phyloP scores from a whole-genome alignment of 768 basidiomycete genomes.

The Russula sp. region DNA sequence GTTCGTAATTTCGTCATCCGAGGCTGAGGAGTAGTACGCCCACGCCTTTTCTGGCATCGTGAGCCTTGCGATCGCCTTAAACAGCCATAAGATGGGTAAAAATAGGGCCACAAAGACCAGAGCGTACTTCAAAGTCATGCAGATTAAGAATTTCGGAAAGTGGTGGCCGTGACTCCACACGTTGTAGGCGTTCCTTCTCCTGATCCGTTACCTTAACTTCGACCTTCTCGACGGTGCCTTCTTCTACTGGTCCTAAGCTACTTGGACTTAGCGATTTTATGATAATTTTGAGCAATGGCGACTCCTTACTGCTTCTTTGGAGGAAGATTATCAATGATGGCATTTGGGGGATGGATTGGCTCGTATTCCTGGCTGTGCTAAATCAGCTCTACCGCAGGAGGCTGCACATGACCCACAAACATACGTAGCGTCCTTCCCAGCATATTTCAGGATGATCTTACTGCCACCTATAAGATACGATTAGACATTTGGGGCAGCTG shows the following conservation, averaged over 20 bases:
- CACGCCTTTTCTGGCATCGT: slow-evolving; percentile 85
- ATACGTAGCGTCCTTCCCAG: slow-evolving; percentile 46
- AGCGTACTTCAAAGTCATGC: slow-evolving; percentile 85
- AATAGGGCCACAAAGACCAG: background rate
- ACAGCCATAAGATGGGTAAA: slow-evolving; percentile 4
- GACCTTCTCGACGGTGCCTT: slow-evolving; percentile 56
- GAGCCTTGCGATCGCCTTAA: slow-evolving; percentile 70
- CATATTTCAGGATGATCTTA: slow-evolving; percentile 49
- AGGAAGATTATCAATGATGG: slow-evolving; percentile 68
- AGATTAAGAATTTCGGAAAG: slow-evolving; percentile 79
- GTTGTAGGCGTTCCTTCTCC: slow-evolving; percentile 62
- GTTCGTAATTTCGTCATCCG: slow-evolving; percentile 89
- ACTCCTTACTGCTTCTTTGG: slow-evolving; percentile 62
- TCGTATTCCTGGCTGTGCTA: slow-evolving; percentile 55
- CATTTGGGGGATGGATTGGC: slow-evolving; percentile 84
- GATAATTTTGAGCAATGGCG: background rate
- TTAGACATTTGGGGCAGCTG: background rate
- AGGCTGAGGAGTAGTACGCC: slow-evolving; percentile 96
- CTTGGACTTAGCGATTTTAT: background rate
- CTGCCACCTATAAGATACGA: slow-evolving; percentile 35
- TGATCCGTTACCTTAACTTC: slow-evolving; percentile 59
- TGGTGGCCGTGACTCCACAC: slow-evolving; percentile 58
- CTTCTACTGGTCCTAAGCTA: slow-evolving; percentile 66
- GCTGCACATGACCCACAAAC: background rate
- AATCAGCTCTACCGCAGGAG: background rate